Conservation (phyloP, 495 filamentous ascomycete genomes). For the Penicillium ochrochloron region DNA sequence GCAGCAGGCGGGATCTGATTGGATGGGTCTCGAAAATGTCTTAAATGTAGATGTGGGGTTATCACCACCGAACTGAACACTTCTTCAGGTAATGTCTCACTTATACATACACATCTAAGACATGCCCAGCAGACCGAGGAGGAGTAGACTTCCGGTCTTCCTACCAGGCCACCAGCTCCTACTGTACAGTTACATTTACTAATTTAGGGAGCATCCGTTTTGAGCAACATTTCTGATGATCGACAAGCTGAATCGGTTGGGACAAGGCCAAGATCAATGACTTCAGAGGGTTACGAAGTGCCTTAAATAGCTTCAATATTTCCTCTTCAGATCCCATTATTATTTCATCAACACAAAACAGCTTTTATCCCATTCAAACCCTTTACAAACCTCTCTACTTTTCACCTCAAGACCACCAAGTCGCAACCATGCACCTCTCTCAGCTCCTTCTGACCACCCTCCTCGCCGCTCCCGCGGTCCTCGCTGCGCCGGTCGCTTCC, state of each 20-base stretch:
- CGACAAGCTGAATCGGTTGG: neutral
- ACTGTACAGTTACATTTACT: conserved; percentile 24
- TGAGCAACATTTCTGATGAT: conserved; percentile 7
- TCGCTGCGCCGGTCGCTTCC: conserved; percentile 39
- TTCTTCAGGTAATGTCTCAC: conserved; percentile 20
- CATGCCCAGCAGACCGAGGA: conserved; percentile 9
- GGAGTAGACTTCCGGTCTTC: neutral
- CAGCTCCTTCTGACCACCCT: conserved; percentile 42
- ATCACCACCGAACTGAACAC: neutral
- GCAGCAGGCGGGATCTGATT: conserved; percentile 11
- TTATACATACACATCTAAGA: conserved; percentile 16
- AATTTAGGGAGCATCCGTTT: conserved; percentile 18
- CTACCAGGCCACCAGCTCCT: neutral
- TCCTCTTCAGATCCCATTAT: neutral
- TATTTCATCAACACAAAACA: conserved; percentile 9
- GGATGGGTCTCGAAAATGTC: conserved; percentile 21
- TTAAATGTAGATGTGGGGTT: conserved; percentile 9
- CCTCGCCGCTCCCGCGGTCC: conserved; percentile 42
- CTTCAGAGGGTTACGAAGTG: conserved; percentile 5
- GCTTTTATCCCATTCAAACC: neutral
- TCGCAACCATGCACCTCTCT: conserved; percentile 53
- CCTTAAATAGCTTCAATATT: conserved; percentile 18
- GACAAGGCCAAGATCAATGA: conserved; percentile 1
- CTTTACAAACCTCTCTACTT: neutral
- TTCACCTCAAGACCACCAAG: conserved; percentile 11